phyloP scores from a whole-genome alignment of 148 eudicot genomes.

The Agrostemma githago region DNA sequence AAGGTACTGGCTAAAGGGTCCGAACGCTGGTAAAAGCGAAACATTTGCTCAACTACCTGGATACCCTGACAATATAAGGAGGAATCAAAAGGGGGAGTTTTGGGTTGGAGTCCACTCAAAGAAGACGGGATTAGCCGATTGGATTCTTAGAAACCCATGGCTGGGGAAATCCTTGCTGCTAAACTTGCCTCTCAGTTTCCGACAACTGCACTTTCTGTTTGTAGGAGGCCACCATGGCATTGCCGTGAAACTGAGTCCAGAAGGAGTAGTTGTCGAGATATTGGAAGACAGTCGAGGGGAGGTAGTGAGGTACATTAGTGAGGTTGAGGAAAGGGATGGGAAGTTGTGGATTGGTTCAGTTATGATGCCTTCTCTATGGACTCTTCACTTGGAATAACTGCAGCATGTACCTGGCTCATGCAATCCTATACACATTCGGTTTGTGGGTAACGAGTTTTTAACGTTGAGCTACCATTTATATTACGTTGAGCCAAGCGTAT shows the following conservation, averaged over 20 bases:
- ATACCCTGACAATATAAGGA: conserved; percentile 55
- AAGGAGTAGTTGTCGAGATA: conserved; percentile 45
- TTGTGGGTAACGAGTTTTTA: no score
- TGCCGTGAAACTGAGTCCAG: conserved; percentile 43
- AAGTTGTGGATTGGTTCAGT: conserved; percentile 72
- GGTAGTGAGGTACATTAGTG: conserved; percentile 58
- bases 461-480: no score
- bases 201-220: conserved; percentile 49
- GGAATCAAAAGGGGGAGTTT: conserved; percentile 51
- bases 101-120: conserved; percentile 81
- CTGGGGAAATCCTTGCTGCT: conserved; percentile 39
- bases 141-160: conserved; percentile 51
- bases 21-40: conserved; percentile 48
- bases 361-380: conserved; percentile 57
- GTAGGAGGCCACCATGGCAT: conserved; percentile 62
- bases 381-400: conserved; percentile 33
- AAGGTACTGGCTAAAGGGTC: conserved; percentile 64
- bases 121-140: conserved; percentile 37
- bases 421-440: no score
- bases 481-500: no score
- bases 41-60: conserved; percentile 61
- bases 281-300: conserved; percentile 62
- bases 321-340: conserved; percentile 68
- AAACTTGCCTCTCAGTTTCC: conserved; percentile 44
- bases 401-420: background rate